A percentile compares a stretch with the other conserved stretches of the same genome.
phyloP scores from a whole-genome alignment of 306 rosid species.

The Coriaria nepalensis region DNA sequence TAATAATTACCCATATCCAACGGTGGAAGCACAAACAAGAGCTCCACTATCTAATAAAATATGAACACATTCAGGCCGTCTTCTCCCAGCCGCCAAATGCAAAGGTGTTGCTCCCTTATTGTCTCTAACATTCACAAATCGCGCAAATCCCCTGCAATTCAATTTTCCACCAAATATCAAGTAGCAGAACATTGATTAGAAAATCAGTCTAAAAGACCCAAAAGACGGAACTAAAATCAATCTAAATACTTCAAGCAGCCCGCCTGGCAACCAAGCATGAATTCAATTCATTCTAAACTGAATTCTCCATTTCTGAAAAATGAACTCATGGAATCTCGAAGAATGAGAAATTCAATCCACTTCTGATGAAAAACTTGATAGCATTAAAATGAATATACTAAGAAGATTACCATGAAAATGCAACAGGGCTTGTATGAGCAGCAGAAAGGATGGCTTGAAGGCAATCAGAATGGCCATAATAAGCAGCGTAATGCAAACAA shows the following conservation, averaged over 20 bases:
- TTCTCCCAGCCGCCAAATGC: constrained; percentile 86
- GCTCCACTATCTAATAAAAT: constrained; percentile 75
- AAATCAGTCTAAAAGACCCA: not conserved
- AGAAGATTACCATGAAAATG: constrained; percentile 65
- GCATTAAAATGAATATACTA: not conserved
- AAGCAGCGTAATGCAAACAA: constrained; percentile 86
- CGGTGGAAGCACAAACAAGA: constrained; percentile 77
- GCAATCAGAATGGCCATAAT: constrained; percentile 81
- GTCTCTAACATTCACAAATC: constrained; percentile 93
- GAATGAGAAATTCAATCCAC: not conserved
- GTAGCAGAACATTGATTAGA: constrained; percentile 2
- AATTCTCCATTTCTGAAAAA: not conserved
- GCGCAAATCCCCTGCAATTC: constrained; percentile 66
- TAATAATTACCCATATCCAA: constrained; percentile 61
- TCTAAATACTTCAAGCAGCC: no score
- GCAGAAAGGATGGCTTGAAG: constrained; percentile 68
- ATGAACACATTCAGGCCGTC: constrained; percentile 69
- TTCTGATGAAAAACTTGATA: no score
- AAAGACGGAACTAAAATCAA: not conserved
- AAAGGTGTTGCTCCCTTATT: constrained; percentile 85
- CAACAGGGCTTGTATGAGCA: constrained; percentile 75
- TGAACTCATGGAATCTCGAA: not conserved
- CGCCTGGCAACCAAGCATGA: no score
- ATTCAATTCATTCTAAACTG: no score
- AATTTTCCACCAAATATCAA: constrained; percentile 1